Conservation (phyloP, 2,329 filamentous ascomycete species). For the Colletotrichum somersetense region DNA sequence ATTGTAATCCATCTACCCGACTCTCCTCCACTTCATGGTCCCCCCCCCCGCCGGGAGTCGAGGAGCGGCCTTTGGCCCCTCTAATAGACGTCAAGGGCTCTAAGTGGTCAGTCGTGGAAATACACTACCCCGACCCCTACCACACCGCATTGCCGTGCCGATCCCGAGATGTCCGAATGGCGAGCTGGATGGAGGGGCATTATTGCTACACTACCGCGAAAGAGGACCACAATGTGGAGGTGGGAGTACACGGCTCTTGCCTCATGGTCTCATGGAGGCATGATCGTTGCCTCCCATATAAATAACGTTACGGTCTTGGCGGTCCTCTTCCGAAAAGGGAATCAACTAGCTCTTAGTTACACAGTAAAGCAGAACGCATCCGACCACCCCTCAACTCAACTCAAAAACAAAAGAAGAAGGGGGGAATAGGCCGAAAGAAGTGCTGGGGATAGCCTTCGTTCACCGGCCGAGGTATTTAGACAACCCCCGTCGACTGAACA, state of each 20-base stretch:
- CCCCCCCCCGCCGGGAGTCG: background rate
- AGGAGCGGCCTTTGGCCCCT: background rate
- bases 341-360: background rate
- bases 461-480: background rate
- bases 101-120: slow-evolving; percentile 4
- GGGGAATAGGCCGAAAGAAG: background rate
- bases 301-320: slow-evolving; percentile 2
- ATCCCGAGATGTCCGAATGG: slow-evolving; percentile 3
- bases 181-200: background rate
- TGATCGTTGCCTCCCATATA: background rate
- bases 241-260: slow-evolving; percentile 14
- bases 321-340: background rate
- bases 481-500: background rate
- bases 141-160: slow-evolving; percentile 7
- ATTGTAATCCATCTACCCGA: background rate
- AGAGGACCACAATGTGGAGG: background rate
- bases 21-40: background rate
- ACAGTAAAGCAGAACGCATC: background rate
- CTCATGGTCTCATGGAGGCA: slow-evolving; percentile 1
- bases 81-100: background rate
- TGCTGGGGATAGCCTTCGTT: background rate
- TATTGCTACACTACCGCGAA: background rate
- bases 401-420: background rate
- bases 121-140: background rate
- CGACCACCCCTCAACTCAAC: background rate